Base-by-base conservation (phyloP, 2,329 filamentous ascomycete species). In the Xylaria sp. region DNA sequence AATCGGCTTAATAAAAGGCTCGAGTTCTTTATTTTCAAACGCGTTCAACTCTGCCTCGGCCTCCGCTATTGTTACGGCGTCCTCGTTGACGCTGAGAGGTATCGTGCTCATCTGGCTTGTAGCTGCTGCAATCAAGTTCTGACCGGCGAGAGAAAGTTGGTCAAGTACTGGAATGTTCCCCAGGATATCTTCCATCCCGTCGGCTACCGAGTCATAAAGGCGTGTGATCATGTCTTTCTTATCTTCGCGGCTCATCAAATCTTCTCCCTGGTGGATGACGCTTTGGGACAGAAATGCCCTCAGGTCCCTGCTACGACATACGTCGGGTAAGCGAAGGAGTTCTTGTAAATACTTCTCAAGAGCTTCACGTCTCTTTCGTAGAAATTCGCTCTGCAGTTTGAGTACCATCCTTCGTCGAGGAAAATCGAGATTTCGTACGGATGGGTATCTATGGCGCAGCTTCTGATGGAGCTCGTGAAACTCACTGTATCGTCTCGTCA, bases 1-100 rank as follows among this genome's bases (percentile, higher is more conserved):
- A 68, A 99, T 97, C 3, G 96, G 96, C 77, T 97, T 99, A 74
- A 99, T 96, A 75, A 99, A 98, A 0, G 96, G 96, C 76, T 97
- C 94, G 1, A 94, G 84, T 73, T 97, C 93, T 74, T 90, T 90
- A 76, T 92, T 90, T 79, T 98, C 95, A 74, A 97, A 98, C 0
- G 95, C 95, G 65, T 94, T 92, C 55, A 99, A 83, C 79, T 98
- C 96, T 0, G 95, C 95, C 79, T 98, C 94, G 0, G 94, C 96
- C 81, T 98, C 96, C 1, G 89, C 87, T 1, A 87, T 84, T 7
- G 80, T 81, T 63, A 82, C 73, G 5, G 77, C 78, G 54, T 86
- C 87, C 67, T 87, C 86, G 65, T 79, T 83, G 11, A 81, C 81
- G 36, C 81, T 79, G n/a, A 86, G 79, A 15, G 85, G 85, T 75